Evolutionary conservation across 148 eudicot genomes (phyloP), one percentile per base, ranked within the genome.

Genomic region (Vaccinium macrocarpon): DNA sequence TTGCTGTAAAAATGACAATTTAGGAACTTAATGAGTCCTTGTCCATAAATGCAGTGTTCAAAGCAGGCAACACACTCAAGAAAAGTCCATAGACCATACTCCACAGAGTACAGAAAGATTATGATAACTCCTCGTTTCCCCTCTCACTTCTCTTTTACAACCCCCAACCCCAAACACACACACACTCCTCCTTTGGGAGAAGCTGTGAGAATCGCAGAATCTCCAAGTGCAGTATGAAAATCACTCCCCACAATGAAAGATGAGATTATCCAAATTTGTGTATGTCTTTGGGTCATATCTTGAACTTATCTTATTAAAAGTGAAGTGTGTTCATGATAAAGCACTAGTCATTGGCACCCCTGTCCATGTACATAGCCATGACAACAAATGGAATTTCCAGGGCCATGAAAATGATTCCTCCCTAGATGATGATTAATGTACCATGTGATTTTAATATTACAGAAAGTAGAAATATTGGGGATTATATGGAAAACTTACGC

Each of bases 401-500:
- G 4, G 56, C 74, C 23, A 52, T 12, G 48, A 38, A 25, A 35
- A 64, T 32, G 21, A 66, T 79, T 10, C 46, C 50, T 64, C 2
- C 25, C 15, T 27, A 70, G n/a, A 84, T 25, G 14, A 16, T 16
- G 56, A 14, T 64, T 81, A 19, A 8, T 23, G 21, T n/a, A 61
- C 19, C 32, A 8, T 81, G 73, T 21, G 52, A 61, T 42, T 46
- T 51, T 4, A 42, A 85, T 19, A 12, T 21, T 73, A 50, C 13
- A n/a, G 49, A 74, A 76, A 81, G 29, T 81, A 29, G 64, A 23
- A 62, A 14, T 7, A 49, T 27, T 64, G 42, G 77, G 66, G 51
- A 52, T 14, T n/a, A 76, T 57, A 25, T 29, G 75, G 68, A 79
- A 87, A 56, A 92, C 99, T 92, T 95, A 97, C 99, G 98, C 98